Conservation (phyloP, 2,329 filamentous ascomycete genomes). For the Plectosphaerella sp. region DNA sequence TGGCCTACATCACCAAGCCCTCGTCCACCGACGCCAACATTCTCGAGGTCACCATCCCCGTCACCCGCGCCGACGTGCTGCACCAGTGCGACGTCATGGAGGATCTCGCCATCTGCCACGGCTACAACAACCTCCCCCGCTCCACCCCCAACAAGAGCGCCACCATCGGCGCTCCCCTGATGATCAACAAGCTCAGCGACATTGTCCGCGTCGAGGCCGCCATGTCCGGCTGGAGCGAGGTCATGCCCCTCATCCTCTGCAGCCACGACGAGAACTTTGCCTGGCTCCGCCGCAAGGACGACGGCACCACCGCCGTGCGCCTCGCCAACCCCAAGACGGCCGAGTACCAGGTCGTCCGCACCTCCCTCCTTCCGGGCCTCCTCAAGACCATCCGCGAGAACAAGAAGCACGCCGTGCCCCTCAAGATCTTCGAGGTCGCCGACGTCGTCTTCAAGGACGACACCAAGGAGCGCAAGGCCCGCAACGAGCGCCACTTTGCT, state of each 20-base stretch:
- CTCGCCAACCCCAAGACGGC: slow-evolving; percentile 90
- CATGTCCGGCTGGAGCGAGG: slow-evolving; percentile 94
- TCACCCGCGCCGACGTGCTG: slow-evolving; percentile 88
- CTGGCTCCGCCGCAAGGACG: slow-evolving; percentile 87
- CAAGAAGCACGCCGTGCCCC: slow-evolving; percentile 80
- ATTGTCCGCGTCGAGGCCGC: slow-evolving; percentile 86
- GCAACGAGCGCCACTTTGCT: slow-evolving; percentile 94
- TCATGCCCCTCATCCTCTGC: slow-evolving; percentile 93
- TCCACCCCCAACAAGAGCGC: slow-evolving; percentile 81
- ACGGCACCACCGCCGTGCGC: slow-evolving; percentile 75
- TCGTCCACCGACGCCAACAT: slow-evolving; percentile 65
- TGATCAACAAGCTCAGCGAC: slow-evolving; percentile 91
- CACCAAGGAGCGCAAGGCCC: slow-evolving; percentile 73
- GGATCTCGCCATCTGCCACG: slow-evolving; percentile 92
- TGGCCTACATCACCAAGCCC: slow-evolving; percentile 80
- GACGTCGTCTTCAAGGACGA: slow-evolving; percentile 92
- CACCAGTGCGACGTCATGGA: slow-evolving; percentile 99
- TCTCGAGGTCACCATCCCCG: slow-evolving; percentile 75
- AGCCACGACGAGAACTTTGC: slow-evolving; percentile 97
- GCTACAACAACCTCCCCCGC: slow-evolving; percentile 92
- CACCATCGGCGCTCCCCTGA: slow-evolving; percentile 79
- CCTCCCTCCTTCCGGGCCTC: slow-evolving; percentile 77
- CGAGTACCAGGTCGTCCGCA: slow-evolving; percentile 91
- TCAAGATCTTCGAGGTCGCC: slow-evolving; percentile 88
- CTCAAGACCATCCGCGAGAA: slow-evolving; percentile 94